Base-by-base conservation (phyloP, 2,329 filamentous ascomycete species). In the Didymella keratinophila region DNA sequence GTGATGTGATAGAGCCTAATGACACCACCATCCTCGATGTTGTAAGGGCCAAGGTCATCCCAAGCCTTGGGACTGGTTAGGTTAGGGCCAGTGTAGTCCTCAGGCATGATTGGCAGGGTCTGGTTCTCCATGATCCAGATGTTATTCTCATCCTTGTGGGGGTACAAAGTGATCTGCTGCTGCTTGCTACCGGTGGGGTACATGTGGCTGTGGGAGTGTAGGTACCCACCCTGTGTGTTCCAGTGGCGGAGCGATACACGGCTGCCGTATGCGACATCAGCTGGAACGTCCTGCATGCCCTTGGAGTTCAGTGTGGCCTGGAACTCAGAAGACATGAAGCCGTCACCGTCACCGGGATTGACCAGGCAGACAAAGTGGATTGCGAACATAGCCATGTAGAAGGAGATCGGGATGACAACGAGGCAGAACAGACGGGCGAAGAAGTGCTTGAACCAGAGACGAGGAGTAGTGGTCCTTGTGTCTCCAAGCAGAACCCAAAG, bases 261-360 rank as follows among this genome's bases (percentile, higher is more conserved):
- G 76, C 93, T 96, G 59, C 95, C 95, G 71, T 95, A 89, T 27
- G 90, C 89, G 58, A 99, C 90, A 79, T 99, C 93, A 28, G 91
- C 95, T 2, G 95, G 90, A 5, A 96, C 93, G 78, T 96, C 93
- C 75, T 92, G 89, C 95, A 99, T 99, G 52, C 87, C 89, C 83
- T 98, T 99, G 71, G 88, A 93, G 81, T 98, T 99, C 66, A 99
- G 83, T 2, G 95, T 98, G 30, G 95, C 91, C 81, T 99, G 95
- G 83, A 99, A 99, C 75, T 99, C 95, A 54, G 94, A 97, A 74
- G 93, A 97, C 95, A 99, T 99, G 83, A 99, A 99, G 54, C 95
- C 95, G 78, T 99, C 95, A 53, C 95, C 95, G 51, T 99, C 95
- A 60, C 95, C 95, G 27, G 95, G 95, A 80, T 99, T 99, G 60